These are phyloP conservation scores for Trametes gibbosa DNA, from an alignment of 768 basidiomycete species.

Conservation along the genomic window DNA sequence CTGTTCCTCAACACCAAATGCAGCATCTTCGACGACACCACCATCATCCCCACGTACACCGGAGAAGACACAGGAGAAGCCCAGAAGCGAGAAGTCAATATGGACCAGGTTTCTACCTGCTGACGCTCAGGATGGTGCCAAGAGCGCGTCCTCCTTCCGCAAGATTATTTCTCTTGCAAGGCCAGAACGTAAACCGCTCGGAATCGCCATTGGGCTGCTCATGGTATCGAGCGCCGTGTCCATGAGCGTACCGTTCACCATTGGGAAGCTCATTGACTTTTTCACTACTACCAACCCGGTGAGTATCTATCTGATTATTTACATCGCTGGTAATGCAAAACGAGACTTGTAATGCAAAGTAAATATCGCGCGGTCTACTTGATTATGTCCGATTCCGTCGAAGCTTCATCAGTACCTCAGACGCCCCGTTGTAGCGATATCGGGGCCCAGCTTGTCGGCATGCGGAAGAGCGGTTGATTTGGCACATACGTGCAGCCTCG, in stretches of 20 bases:
- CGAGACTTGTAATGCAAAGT: no score
- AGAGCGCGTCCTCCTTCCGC: constrained; percentile 60
- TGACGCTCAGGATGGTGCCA: constrained; percentile 17
- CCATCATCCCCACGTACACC: neutral
- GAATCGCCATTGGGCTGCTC: constrained; percentile 74
- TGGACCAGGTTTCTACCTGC: constrained; percentile 17
- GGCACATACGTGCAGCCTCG: no score
- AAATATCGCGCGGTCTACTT: no score
- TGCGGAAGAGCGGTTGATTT: no score
- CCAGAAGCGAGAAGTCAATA: constrained; percentile 6
- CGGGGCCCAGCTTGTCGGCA: no score
- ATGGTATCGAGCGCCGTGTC: constrained; percentile 87
- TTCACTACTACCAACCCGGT: constrained; percentile 77
- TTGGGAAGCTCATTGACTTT: constrained; percentile 93
- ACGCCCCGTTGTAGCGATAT: no score
- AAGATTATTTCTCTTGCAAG: constrained; percentile 77
- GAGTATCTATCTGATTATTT: constrained; percentile 32
- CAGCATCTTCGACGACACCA: neutral
- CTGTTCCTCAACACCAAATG: neutral
- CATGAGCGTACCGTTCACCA: constrained; percentile 89
- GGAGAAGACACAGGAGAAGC: neutral
- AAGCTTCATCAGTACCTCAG: no score
- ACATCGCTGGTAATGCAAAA: no score
- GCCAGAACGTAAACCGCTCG: constrained; percentile 77
- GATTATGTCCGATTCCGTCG: no score